Percentiles rank a stretch among this genome's conserved stretches.
Evolutionary conservation across 2,329 filamentous ascomycete genomes (phyloP).

Genomic region (Epichloe bromicola): DNA sequence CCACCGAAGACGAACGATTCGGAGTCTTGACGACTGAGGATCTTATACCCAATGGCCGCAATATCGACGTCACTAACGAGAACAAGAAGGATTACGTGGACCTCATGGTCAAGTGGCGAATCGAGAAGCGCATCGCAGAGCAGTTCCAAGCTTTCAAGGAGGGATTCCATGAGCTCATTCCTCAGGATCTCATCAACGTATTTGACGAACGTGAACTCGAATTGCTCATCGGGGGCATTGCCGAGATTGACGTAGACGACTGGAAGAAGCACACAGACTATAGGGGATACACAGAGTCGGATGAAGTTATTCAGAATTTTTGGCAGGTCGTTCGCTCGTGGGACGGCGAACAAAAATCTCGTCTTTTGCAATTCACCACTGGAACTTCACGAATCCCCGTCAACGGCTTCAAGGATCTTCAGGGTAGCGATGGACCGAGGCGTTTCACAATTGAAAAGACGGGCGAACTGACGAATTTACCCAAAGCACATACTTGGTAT

Average conservation of each 20-base stretch:
- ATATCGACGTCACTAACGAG: slow-evolving; percentile 94
- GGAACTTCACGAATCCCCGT: slow-evolving; percentile 96
- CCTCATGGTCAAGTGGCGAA: slow-evolving; percentile 97
- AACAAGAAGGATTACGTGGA: slow-evolving; percentile 99
- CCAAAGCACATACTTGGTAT: slow-evolving; percentile 96
- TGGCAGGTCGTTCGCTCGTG: slow-evolving; percentile 95
- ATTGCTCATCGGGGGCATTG: slow-evolving; percentile 92
- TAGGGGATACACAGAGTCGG: slow-evolving; percentile 92
- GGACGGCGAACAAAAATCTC: slow-evolving; percentile 97
- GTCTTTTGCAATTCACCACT: slow-evolving; percentile 95
- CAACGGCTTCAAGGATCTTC: slow-evolving; percentile 98
- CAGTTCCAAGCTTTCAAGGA: slow-evolving; percentile 97
- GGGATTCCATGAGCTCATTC: slow-evolving; percentile 95
- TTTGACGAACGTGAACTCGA: slow-evolving; percentile 97
- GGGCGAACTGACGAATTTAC: slow-evolving; percentile 77
- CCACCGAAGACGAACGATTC: slow-evolving; percentile 93
- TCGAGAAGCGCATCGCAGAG: slow-evolving; percentile 94
- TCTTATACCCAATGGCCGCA: slow-evolving; percentile 74
- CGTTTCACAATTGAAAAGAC: slow-evolving; percentile 98
- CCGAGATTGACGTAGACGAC: slow-evolving; percentile 98
- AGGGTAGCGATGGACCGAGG: slow-evolving; percentile 89
- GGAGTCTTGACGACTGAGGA: slow-evolving; percentile 91
- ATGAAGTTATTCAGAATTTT: slow-evolving; percentile 96
- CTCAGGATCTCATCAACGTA: slow-evolving; percentile 90
- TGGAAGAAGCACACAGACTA: slow-evolving; percentile 99